Base-by-base conservation (phyloP, 441 rosid species). In the Geranium incanum region DNA sequence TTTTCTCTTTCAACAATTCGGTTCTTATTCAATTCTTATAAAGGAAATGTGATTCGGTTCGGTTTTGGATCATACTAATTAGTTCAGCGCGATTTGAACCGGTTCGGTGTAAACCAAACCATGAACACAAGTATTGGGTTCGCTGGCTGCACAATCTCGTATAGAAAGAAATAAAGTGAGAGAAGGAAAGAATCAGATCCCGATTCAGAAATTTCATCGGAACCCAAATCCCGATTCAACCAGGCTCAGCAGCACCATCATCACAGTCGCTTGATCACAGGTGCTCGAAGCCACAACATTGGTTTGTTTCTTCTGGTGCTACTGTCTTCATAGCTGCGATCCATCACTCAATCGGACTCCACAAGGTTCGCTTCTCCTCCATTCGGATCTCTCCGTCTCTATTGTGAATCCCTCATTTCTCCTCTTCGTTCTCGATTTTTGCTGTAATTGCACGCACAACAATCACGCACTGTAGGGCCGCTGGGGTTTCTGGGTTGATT, bases 331-430 rank as follows among this genome's bases (percentile, higher is more conserved):
- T 60, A 0, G 2, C 65, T 19, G 65, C 65, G 36, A 6, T 13
- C 65, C 36, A 28, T 28, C 33, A 60, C 66, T 62, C 33, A 62
- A 62, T 23, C 66, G 66, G 21, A 18, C 66, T 62, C 36, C 66
- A 9, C 66, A 55, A 62, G 66, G 66, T 62, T 21, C 66, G 36
- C n/a, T 62, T 60, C 36, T 16, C 60, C 16, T 52, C 60, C 15
- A 59, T 59, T 18, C 64, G 4, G 64, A 60, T 60, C 13, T 60
- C 36, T 60, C 65, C 36, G 3, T 2, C 36, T 62, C n/a, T 0
- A 21, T 21, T 62, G 23, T 21, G 66, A 1, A 62, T 62, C 37
- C 21, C 21, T 16, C 21, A 55, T 55, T 55, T 15, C 62, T 15
- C 21, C 7, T 55, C 21, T 55, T 55, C 21, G 62, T 21, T 62